These are phyloP conservation scores for Saccharomycodes ludwigii DNA, from an alignment of 805 yeast genomes.

Conservation along the genomic window DNA sequence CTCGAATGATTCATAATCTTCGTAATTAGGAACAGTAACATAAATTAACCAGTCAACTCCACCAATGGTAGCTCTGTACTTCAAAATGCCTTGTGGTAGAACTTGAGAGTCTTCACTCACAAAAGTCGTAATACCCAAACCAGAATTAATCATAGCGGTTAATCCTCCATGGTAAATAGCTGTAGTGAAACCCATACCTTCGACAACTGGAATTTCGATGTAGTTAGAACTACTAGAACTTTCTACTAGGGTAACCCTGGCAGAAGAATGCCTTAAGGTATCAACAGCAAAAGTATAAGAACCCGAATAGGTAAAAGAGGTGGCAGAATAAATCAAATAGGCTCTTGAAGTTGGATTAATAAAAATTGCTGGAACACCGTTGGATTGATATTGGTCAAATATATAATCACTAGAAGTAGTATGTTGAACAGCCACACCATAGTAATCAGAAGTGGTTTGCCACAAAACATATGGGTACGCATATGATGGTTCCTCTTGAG, in stretches of 20 bases:
- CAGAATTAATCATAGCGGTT: constrained; percentile 33
- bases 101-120: constrained; percentile 23
- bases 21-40: constrained; percentile 30
- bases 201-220: constrained; percentile 39
- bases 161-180: constrained; percentile 37
- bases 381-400: constrained; percentile 34
- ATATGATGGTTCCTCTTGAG: constrained; percentile 42
- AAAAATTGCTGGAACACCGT: constrained; percentile 31
- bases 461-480: constrained; percentile 58
- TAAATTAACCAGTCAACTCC: constrained; percentile 40
- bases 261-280: constrained; percentile 40
- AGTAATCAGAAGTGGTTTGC: constrained; percentile 34
- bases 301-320: constrained; percentile 27
- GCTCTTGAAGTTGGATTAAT: constrained; percentile 44
- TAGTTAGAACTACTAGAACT: constrained; percentile 21
- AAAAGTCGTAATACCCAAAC: constrained; percentile 32
- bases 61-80: constrained; percentile 40
- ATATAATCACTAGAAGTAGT: constrained; percentile 31
- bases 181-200: constrained; percentile 49
- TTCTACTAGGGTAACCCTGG: constrained; percentile 28
- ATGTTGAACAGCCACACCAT: constrained; percentile 55
- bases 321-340: constrained; percentile 44
- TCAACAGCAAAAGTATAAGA: constrained; percentile 31
- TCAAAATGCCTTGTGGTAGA: constrained; percentile 28
- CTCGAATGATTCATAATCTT: not conserved